phyloP scores from a whole-genome alignment of 345 rosid species.

The Psidium friedrichsthalianum region DNA sequence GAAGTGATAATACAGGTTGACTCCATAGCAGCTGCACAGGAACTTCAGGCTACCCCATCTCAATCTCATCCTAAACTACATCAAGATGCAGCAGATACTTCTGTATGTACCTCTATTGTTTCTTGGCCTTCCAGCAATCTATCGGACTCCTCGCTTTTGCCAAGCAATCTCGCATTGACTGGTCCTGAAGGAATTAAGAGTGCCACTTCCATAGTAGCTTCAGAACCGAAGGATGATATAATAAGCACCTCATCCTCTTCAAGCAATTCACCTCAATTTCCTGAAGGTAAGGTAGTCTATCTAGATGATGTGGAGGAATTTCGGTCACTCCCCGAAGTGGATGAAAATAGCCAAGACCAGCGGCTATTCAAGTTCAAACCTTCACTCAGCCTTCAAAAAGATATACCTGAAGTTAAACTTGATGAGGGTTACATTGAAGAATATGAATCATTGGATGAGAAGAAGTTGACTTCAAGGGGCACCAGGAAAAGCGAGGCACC shows the following conservation, averaged over 20 bases:
- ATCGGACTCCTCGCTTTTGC: neutral
- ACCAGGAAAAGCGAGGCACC: constrained; percentile 3
- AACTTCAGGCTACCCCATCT: neutral
- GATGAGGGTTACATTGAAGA: constrained; percentile 2
- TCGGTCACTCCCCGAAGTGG: constrained; percentile 7
- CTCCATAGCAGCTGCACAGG: neutral
- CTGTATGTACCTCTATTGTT: neutral
- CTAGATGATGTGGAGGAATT: constrained; percentile 51
- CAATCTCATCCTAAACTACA: constrained; percentile 2
- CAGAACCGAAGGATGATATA: neutral
- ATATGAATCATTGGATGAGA: constrained; percentile 13
- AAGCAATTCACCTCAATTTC: constrained; percentile 24
- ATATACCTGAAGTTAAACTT: neutral
- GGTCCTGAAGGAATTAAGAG: constrained; percentile 1
- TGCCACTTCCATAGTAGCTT: neutral
- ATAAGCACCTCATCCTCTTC: constrained; percentile 18
- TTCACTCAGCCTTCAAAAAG: neutral
- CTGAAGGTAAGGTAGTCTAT: constrained; percentile 23
- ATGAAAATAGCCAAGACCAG: constrained; percentile 31
- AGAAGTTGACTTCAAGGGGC: constrained; percentile 8
- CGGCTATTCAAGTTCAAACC: constrained; percentile 50
- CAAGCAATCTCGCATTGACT: neutral
- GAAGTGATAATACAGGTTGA: neutral
- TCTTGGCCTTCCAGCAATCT: neutral
- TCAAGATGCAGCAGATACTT: neutral